Conservation (phyloP, 345 rosid species). For the Eucalyptus grandis region DNA sequence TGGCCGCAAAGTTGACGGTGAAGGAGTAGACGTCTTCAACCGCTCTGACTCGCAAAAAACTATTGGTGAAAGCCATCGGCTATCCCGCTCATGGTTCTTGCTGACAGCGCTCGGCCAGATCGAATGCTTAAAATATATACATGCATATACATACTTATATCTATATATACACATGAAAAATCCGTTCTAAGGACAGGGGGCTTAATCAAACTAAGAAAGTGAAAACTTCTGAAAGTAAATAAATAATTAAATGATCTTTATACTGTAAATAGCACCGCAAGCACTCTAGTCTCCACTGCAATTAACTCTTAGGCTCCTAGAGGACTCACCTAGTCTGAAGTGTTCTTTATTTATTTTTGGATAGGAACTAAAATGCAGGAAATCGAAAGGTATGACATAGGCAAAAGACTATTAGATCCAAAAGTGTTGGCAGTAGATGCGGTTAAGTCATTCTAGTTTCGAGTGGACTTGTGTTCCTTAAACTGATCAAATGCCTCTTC, state of each 20-base stretch:
- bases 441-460: too few species aligned
- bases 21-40: too few species aligned
- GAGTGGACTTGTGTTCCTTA: too few species aligned
- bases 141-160: too few species aligned
- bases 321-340: background rate
- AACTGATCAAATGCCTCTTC: too few species aligned
- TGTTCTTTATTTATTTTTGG: too few species aligned
- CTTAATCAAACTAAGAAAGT: background rate
- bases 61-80: fast-evolving
- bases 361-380: too few species aligned
- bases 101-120: background rate
- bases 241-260: background rate
- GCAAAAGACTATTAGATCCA: too few species aligned
- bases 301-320: background rate
- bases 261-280: background rate
- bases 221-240: background rate
- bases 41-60: too few species aligned
- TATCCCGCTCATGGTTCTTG: background rate
- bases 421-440: fast-evolving
- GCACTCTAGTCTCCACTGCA: background rate
- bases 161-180: too few species aligned
- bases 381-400: fast-evolving
- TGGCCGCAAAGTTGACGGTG: too few species aligned
- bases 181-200: fast-evolving
- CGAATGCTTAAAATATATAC: too few species aligned